Evolutionary conservation across 441 rosid genomes (phyloP), one percentile per base, ranked within the genome.

Genomic region (Caryocar brasiliense): DNA sequence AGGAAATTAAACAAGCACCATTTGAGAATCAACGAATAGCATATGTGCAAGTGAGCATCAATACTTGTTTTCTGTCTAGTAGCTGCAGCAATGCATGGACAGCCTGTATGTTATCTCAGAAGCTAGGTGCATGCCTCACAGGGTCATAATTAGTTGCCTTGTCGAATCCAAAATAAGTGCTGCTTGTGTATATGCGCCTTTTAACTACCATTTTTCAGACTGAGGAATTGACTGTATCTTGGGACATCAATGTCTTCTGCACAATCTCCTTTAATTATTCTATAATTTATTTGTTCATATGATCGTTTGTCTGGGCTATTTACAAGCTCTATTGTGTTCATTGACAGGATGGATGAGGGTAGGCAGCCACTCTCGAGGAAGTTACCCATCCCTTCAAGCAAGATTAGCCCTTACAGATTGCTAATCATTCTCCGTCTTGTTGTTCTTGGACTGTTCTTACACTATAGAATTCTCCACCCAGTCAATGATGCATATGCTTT

Each of bases 271-370:
- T n/a, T n/a, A n/a, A n/a, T n/a, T n/a, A n/a, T n/a, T n/a, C n/a
- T n/a, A n/a, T n/a, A n/a, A n/a, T n/a, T n/a, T n/a, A n/a, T n/a
- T n/a, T n/a, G n/a, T n/a, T n/a, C n/a, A n/a, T n/a, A n/a, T n/a
- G n/a, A n/a, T n/a, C n/a, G n/a, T 26, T 25, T 26, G 23, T 22
- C 18, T 44, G 29, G 15, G 12, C 7, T 57, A 40, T 34, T 67
- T 20, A 60, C 10, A 9, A 64, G 42, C 10, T 7, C 21, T 6
- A 48, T 49, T 23, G 29, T 54, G 0, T 36, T 24, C 6, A 24
- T 68, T 51, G 13, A 13, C 62, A 84, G 93, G 89, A 84, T 84
- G 93, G 93, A 84, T 58, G 86, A 84, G 64, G 93, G 93, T 60
- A 77, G 93, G 53, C 89, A 84, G 68, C 93, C 89, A 24, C 72